Evolutionary conservation across 352 stramenopile genomes (phyloP), one percentile per base, ranked within the genome.

Genomic region (Phytophthora meadii): DNA sequence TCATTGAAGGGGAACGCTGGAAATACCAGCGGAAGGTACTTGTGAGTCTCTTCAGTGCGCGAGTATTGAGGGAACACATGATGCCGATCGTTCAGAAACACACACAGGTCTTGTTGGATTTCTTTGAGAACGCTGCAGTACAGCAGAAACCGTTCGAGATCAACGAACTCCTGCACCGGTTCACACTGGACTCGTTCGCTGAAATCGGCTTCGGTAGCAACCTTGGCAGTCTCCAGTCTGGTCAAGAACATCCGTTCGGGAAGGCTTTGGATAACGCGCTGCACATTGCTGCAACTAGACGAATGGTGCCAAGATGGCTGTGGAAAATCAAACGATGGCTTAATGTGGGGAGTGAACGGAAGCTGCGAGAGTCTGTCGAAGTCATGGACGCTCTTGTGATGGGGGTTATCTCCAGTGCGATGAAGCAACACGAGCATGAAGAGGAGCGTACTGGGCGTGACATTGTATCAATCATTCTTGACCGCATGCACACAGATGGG

Each of bases 21-120:
- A 69, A 76, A 28, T 70, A 81, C 57, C 89, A 96, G 48, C 84
- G 89, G 47, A 90, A 90, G 45, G 85, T 76, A 1, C 88, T 92
- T 63, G 94, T 89, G 53, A 91, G 97, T 53, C 93, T 98, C 44
- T 96, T 97, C 36, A 93, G 77, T 10, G 79, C 73, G 14, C 37
- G 68, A 9, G 81, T 74, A 14, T 62, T 90, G 60, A 66, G 74
- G 2, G 74, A 86, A 8, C 65, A 66, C 63, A 84, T 90, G 79
- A 58, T 72, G 1, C 60, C 58, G n/a, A 65, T 74, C 27, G 78
- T 90, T 42, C 68, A 75, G 28, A 67, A 70, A 17, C 72, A 83
- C 24, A 56, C 87, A 0, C 72, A 61, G 36, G 62, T 72, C 1
- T 40, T 81, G n/a, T 61, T 85, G 32, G 46, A 55, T 10, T 66